A percentile compares a stretch with the other conserved stretches of the same genome.
Evolutionary conservation across 352 stramenopile genomes (phyloP).

Genomic region (Phytophthora hibernalis): DNA sequence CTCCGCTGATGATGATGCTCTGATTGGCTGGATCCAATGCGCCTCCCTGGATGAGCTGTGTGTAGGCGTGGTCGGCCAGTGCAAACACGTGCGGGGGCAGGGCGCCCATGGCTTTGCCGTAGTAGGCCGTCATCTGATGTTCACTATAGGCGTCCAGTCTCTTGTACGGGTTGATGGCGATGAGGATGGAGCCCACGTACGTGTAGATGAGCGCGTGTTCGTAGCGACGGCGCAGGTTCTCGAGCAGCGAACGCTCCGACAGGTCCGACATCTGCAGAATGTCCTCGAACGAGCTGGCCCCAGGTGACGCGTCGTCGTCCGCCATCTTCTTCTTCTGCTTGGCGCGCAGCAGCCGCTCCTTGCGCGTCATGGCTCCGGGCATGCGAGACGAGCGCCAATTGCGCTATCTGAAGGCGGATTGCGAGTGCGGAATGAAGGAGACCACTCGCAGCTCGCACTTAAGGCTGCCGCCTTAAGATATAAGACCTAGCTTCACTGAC

Average conservation of each 20-base stretch:
- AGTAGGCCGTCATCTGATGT: constrained; percentile 89
- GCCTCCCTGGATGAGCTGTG: constrained; percentile 85
- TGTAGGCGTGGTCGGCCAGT: constrained; percentile 90
- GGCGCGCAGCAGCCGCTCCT: constrained; percentile 85
- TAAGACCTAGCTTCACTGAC: too few species aligned
- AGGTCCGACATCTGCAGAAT: constrained; percentile 92
- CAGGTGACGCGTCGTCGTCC: constrained; percentile 57
- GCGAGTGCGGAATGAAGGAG: constrained; percentile 22
- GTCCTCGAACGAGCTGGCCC: constrained; percentile 78
- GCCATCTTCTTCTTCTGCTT: constrained; percentile 90
- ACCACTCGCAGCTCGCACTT: too few species aligned
- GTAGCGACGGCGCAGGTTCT: constrained; percentile 91
- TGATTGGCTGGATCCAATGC: constrained; percentile 87
- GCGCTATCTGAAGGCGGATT: constrained; percentile 35
- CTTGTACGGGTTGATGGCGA: constrained; percentile 94
- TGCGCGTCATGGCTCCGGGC: constrained; percentile 48
- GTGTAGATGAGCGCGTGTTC: constrained; percentile 95
- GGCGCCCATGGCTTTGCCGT: constrained; percentile 79
- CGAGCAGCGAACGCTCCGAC: constrained; percentile 90
- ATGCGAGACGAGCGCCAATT: constrained; percentile 27
- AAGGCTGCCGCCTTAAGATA: too few species aligned
- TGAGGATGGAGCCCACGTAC: constrained; percentile 91
- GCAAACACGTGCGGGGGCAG: constrained; percentile 93
- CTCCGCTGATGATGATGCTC: constrained; percentile 94
- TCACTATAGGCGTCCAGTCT: constrained; percentile 78